Evolutionary conservation across 176 grass and related monocot genomes (phyloP).

Genomic region (Areca catechu): DNA sequence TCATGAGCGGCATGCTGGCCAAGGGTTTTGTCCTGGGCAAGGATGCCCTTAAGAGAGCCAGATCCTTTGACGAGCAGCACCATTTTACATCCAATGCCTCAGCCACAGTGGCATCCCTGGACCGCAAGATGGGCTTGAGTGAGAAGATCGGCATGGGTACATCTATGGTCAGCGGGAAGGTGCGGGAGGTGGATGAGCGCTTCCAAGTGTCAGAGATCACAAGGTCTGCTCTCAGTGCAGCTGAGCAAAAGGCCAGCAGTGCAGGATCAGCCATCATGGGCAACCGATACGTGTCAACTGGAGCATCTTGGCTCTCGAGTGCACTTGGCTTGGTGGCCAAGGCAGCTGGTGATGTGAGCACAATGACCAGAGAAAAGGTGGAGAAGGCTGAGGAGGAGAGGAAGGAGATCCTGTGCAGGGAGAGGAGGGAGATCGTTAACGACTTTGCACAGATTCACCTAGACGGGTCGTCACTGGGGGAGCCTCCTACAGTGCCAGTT

Average conservation of each 20-base stretch:
- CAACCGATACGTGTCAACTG: conserved; percentile 77
- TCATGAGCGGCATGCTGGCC: conserved; percentile 94
- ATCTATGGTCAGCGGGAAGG: conserved; percentile 61
- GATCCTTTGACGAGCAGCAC: conserved; percentile 71
- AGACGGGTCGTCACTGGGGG: conserved; percentile 53
- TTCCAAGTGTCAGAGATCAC: conserved; percentile 77
- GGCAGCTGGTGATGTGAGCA: conserved; percentile 67
- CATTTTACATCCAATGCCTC: conserved; percentile 65
- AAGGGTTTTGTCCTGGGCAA: conserved; percentile 93
- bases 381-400: conserved; percentile 80
- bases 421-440: conserved; percentile 61
- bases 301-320: conserved; percentile 73
- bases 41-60: conserved; percentile 67
- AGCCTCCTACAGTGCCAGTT: conserved; percentile 58
- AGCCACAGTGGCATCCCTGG: conserved; percentile 61
- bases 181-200: conserved; percentile 70
- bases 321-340: conserved; percentile 67
- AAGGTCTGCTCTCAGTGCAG: conserved; percentile 55
- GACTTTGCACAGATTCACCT: conserved; percentile 80
- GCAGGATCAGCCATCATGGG: conserved; percentile 66
- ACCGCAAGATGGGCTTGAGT: conserved; percentile 65
- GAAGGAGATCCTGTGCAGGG: conserved; percentile 62
- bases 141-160: conserved; percentile 75
- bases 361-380: conserved; percentile 78
- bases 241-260: conserved; percentile 68